Conservation (phyloP, 495 filamentous ascomycete genomes). For the Jackrogersella multiformis region DNA sequence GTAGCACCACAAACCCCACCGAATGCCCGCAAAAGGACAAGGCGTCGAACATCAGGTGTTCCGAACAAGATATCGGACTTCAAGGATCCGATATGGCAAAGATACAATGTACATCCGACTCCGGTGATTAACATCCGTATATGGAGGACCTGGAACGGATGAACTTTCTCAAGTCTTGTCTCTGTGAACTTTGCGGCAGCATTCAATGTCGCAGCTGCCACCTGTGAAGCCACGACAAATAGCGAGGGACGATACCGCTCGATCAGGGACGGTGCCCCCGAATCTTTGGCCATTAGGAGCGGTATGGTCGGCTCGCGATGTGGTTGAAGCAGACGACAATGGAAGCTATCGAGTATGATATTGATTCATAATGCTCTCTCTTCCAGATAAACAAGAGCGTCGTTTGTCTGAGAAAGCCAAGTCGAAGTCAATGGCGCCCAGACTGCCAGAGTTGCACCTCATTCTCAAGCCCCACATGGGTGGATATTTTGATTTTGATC, state of each 20-base stretch:
- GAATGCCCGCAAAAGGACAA: not conserved
- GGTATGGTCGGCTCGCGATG: not conserved
- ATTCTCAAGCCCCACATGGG: not conserved
- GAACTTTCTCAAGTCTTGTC: slow-evolving; percentile 1
- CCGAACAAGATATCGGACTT: slow-evolving; percentile 4
- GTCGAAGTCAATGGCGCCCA: not conserved
- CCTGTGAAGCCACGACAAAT: slow-evolving; percentile 1
- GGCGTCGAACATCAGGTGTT: not conserved
- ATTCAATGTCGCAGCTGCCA: not conserved
- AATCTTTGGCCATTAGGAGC: not conserved
- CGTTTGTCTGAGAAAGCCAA: not conserved
- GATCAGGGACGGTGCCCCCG: not conserved
- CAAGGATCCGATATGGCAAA: not conserved
- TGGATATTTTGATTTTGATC: slow-evolving; percentile 3
- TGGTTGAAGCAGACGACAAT: not conserved
- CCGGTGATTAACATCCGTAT: slow-evolving; percentile 1
- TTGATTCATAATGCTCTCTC: not conserved
- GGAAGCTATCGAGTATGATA: not conserved
- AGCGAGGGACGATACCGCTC: slow-evolving; percentile 5
- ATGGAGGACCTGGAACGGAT: slow-evolving; percentile 6
- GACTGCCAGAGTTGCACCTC: no score
- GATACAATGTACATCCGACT: slow-evolving; percentile 6
- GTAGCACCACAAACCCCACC: not conserved
- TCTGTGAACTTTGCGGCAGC: slow-evolving; percentile 1
- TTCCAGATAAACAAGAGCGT: not conserved